phyloP scores from a whole-genome alignment of 2,329 filamentous ascomycete genomes.

The Eutypa lata region DNA sequence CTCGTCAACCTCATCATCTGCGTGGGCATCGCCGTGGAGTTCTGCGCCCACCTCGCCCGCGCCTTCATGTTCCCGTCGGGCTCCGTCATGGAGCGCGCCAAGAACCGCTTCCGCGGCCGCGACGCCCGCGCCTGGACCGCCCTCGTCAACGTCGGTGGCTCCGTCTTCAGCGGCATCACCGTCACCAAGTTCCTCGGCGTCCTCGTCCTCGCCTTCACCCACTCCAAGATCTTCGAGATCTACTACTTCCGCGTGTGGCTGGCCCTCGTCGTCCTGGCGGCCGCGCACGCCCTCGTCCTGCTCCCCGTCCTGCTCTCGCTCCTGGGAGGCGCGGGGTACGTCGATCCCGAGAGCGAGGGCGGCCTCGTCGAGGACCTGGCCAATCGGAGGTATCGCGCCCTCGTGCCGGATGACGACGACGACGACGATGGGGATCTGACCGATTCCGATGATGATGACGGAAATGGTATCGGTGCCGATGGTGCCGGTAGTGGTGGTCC shows the following conservation, averaged over 20 bases:
- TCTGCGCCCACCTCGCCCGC: conserved; percentile 93
- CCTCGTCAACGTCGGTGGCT: conserved; percentile 89
- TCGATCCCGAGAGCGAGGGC: conserved; percentile 82
- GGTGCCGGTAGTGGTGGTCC: no score
- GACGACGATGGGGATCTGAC: conserved; percentile 63
- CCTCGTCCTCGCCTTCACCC: conserved; percentile 85
- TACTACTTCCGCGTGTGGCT: conserved; percentile 99
- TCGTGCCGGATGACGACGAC: conserved; percentile 71
- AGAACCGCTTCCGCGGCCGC: conserved; percentile 72
- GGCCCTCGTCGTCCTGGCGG: conserved; percentile 84
- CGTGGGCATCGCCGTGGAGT: conserved; percentile 93
- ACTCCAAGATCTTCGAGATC: conserved; percentile 98
- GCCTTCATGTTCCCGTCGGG: conserved; percentile 92
- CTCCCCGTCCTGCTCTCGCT: conserved; percentile 86
- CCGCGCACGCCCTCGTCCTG: conserved; percentile 84
- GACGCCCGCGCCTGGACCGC: conserved; percentile 90
- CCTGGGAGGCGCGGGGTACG: conserved; percentile 81
- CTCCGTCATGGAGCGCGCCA: conserved; percentile 76
- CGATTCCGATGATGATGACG: conserved; percentile 68
- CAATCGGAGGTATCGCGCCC: conserved; percentile 71
- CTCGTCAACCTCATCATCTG: conserved; percentile 97
- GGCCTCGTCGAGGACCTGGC: conserved; percentile 88
- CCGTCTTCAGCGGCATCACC: conserved; percentile 94
- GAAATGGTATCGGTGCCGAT: no score
- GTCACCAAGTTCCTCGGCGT: conserved; percentile 94